Evolutionary conservation across 148 eudicot species (phyloP).

Genomic region (Beta vulgaris): DNA sequence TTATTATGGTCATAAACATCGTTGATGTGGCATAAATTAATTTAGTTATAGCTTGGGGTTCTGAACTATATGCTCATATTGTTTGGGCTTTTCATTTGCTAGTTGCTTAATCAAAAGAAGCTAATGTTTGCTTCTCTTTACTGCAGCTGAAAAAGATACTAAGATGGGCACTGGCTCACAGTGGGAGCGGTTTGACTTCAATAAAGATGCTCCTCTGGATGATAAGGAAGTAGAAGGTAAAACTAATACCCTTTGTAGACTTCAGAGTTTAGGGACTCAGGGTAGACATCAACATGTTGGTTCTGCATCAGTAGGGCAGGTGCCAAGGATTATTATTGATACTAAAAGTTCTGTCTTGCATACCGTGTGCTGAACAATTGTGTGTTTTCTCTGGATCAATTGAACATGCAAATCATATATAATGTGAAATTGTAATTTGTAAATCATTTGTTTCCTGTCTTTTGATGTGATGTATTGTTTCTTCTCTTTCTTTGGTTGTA

Average conservation of each 20-base stretch:
- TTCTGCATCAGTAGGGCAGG: not conserved
- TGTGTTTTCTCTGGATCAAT: not conserved
- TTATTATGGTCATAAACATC: not conserved
- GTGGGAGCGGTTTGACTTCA: slow-evolving; percentile 93
- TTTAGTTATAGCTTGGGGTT: not conserved
- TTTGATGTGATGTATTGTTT: not conserved
- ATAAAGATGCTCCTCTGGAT: slow-evolving; percentile 91
- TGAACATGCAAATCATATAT: not conserved
- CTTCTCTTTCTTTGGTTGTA: slow-evolving; percentile 25
- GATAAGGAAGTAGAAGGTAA: slow-evolving; percentile 90
- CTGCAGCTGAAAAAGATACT: slow-evolving; percentile 76
- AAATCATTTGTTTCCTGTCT: not conserved
- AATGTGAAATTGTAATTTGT: not conserved
- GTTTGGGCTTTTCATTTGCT: not conserved
- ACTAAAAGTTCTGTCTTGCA: not conserved
- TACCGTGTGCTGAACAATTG: not conserved
- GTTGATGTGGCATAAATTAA: not conserved
- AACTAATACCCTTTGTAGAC: not conserved
- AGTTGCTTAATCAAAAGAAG: not conserved
- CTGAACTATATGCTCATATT: not conserved
- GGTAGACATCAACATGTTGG: not conserved
- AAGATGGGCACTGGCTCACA: slow-evolving; percentile 64
- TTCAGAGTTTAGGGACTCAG: not conserved
- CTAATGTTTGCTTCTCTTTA: not conserved
- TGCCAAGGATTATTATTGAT: not conserved